Evolutionary conservation across 805 yeast species (phyloP).

Genomic region (Kuraishia ogatae): DNA sequence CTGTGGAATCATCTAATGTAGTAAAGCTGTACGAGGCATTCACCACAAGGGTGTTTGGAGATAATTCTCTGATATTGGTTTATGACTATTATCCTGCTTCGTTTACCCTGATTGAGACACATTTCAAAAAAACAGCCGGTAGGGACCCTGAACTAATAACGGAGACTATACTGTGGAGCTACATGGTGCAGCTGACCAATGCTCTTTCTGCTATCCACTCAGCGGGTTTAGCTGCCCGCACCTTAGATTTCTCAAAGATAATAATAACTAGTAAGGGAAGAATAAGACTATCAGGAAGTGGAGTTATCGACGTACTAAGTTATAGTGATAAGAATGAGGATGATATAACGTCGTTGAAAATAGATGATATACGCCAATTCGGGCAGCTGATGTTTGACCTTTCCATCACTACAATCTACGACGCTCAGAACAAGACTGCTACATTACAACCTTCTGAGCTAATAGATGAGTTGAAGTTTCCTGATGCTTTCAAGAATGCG

Average conservation of each 20-base stretch:
- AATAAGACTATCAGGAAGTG: constrained; percentile 63
- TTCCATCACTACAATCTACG: constrained; percentile 24
- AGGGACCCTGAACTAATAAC: constrained; percentile 41
- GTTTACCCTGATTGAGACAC: constrained; percentile 59
- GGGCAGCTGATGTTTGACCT: constrained; percentile 56
- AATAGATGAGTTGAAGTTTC: constrained; percentile 24
- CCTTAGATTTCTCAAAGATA: constrained; percentile 57
- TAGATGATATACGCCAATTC: constrained; percentile 46
- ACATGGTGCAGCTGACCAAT: constrained; percentile 63
- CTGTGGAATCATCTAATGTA: constrained; percentile 45
- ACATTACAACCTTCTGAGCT: constrained; percentile 11
- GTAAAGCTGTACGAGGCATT: constrained; percentile 74
- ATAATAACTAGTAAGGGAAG: constrained; percentile 67
- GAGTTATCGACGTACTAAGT: constrained; percentile 58
- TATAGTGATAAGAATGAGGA: constrained; percentile 11
- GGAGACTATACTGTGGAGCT: constrained; percentile 66
- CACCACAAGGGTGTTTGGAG: constrained; percentile 80
- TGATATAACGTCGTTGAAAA: constrained; percentile 28
- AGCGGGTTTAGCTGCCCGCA: constrained; percentile 53
- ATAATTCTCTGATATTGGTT: constrained; percentile 62
- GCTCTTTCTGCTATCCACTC: constrained; percentile 65
- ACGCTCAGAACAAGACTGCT: constrained; percentile 6
- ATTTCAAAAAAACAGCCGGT: constrained; percentile 35
- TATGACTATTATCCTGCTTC: constrained; percentile 84
- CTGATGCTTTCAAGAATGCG: constrained; percentile 36